Conservation (phyloP, 108 stramenopile genomes). For the Nannochloropsis salina region DNA sequence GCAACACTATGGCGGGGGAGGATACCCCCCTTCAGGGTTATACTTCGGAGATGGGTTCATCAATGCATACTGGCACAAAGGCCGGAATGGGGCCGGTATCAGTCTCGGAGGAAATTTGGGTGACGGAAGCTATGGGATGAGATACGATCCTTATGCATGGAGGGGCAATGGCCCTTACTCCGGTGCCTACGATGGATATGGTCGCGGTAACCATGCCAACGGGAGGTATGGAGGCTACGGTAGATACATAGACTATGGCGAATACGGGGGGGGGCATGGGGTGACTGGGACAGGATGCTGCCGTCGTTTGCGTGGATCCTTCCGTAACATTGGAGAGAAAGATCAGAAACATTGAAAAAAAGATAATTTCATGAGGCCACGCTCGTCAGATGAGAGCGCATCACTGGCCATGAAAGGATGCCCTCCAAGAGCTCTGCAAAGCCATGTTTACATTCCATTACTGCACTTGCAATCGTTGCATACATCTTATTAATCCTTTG, state of each 20-base stretch:
- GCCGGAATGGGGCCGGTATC: neutral
- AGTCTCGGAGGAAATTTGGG: neutral
- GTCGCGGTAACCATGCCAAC: too few relatives aligned
- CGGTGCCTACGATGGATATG: too few relatives aligned
- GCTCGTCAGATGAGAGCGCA: too few relatives aligned
- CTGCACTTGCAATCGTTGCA: too few relatives aligned
- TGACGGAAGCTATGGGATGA: neutral
- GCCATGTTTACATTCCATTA: too few relatives aligned
- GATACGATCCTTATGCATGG: too few relatives aligned
- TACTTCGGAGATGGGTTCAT: neutral
- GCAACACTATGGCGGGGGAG: neutral
- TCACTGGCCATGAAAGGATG: too few relatives aligned
- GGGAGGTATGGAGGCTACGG: neutral
- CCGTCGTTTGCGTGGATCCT: slow-evolving; percentile 4
- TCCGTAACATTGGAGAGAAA: neutral
- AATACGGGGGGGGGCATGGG: neutral
- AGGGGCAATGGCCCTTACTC: too few relatives aligned
- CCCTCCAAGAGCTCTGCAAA: too few relatives aligned
- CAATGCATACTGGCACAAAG: neutral
- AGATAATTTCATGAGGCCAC: neutral
- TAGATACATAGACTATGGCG: neutral
- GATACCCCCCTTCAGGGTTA: neutral
- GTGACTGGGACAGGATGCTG: neutral
- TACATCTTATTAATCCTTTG: too few relatives aligned
- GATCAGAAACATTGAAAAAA: neutral